phyloP scores from a whole-genome alignment of 108 stramenopile genomes.

The Nitzschia sp. region DNA sequence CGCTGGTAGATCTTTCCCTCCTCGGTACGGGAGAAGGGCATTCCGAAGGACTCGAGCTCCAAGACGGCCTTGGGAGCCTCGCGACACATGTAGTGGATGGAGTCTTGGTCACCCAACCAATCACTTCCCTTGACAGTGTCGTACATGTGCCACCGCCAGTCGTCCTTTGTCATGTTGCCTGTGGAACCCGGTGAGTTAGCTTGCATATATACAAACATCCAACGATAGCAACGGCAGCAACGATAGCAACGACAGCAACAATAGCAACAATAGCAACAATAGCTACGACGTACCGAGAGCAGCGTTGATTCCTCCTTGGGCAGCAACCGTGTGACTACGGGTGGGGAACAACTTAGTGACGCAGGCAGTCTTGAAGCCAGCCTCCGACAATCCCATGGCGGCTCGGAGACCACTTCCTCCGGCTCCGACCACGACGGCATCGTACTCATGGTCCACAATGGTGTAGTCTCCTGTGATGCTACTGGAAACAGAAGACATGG shows the following conservation, averaged over 20 bases:
- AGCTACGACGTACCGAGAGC: conserved; percentile 72
- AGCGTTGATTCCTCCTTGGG: conserved; percentile 99
- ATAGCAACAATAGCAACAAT: not conserved
- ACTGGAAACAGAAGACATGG: conserved; percentile 30
- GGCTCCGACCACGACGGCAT: conserved; percentile 98
- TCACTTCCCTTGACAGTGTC: conserved; percentile 99
- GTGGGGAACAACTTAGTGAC: conserved; percentile 99
- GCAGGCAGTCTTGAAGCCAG: conserved; percentile 99
- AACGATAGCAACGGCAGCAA: too few relatives aligned
- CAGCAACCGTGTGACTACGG: conserved; percentile 97
- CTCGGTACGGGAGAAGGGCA: conserved; percentile 94
- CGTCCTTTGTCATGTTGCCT: conserved; percentile 91
- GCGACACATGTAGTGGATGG: conserved; percentile 99
- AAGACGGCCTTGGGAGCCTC: conserved; percentile 97
- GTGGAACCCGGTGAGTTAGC: too few relatives aligned
- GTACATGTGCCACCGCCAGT: conserved; percentile 99
- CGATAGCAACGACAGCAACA: too few relatives aligned
- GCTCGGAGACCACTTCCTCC: conserved; percentile 97
- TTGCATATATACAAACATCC: too few relatives aligned
- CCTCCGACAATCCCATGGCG: conserved; percentile 97
- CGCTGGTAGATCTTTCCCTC: conserved; percentile 99
- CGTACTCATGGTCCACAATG: conserved; percentile 96
- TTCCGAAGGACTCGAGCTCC: conserved; percentile 95
- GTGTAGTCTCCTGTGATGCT: conserved; percentile 74
- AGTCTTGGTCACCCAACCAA: conserved; percentile 99